Evolutionary conservation across 352 stramenopile genomes (phyloP).

Genomic region (Pythium rishiriense): DNA sequence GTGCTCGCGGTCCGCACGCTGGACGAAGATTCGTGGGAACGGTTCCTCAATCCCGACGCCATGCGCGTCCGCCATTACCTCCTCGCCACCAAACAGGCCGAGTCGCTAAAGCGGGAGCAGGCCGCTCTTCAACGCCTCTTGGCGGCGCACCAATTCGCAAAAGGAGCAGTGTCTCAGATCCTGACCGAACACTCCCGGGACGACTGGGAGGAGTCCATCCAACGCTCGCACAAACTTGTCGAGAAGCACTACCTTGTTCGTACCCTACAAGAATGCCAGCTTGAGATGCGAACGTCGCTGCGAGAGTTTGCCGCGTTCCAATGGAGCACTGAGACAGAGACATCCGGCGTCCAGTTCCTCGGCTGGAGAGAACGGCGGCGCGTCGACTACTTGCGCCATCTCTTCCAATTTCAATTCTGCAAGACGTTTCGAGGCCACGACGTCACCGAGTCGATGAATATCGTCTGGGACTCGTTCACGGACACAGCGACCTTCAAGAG

Average conservation of each 20-base stretch:
- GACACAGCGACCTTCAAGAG: not conserved
- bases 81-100: not conserved
- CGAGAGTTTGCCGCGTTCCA: conserved; percentile 5
- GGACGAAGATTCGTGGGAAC: not conserved
- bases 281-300: not conserved
- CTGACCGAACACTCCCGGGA: not conserved
- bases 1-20: not conserved
- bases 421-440: conserved; percentile 6
- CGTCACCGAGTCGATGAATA: not conserved
- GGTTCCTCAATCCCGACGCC: conserved; percentile 6
- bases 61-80: not conserved
- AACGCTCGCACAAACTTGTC: not conserved
- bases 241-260: not conserved
- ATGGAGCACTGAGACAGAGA: not conserved
- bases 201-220: not conserved
- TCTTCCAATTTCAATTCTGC: conserved; percentile 14
- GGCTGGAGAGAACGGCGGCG: conserved; percentile 16
- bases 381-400: not conserved
- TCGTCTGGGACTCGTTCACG: conserved; percentile 6
- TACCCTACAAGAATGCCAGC: not conserved
- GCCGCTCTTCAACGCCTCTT: not conserved
- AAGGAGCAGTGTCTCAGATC: not conserved
- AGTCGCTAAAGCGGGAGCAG: not conserved
- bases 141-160: not conserved
- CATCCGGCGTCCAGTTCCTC: conserved; percentile 3